These are phyloP conservation scores for Jimgerdemannia lactiflua DNA, from an alignment of 192 early-diverging fungal genomes.

Conservation along the genomic window DNA sequence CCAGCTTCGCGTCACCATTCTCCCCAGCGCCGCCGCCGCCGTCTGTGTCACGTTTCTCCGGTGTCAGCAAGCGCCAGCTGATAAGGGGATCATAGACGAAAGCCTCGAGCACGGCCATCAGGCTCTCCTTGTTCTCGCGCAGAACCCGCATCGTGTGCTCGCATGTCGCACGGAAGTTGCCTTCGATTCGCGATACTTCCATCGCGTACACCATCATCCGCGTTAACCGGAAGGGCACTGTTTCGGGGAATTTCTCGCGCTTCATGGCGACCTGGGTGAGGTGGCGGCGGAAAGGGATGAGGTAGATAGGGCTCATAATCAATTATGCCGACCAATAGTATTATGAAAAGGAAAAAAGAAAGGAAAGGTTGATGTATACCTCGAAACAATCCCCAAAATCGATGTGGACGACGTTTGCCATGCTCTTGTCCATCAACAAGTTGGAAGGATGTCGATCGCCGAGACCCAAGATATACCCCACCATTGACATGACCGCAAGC, in stretches of 20 bases:
- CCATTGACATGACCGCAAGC: conserved; percentile 97
- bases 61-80: conserved; percentile 55
- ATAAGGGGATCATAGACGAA: conserved; percentile 97
- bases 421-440: conserved; percentile 83
- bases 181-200: conserved; percentile 97
- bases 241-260: conserved; percentile 96
- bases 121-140: conserved; percentile 89
- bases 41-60: background rate
- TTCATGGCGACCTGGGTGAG: conserved; percentile 72
- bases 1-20: conserved; percentile 10
- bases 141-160: conserved; percentile 96
- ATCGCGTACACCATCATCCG: conserved; percentile 98
- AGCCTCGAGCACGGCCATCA: conserved; percentile 98
- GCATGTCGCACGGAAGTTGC: conserved; percentile 93
- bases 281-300: conserved; percentile 19
- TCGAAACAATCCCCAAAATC: conserved; percentile 99
- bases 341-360: background rate
- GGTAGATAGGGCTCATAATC: background rate
- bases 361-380: background rate
- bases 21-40: conserved; percentile 26
- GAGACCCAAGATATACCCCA: conserved; percentile 96
- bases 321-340: background rate
- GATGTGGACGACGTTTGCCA: conserved; percentile 95
- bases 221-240: conserved; percentile 98
- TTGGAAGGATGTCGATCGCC: conserved; percentile 98